Evolutionary conservation across 163 green algal genomes (phyloP).

Genomic region (Chlorella variabilis): DNA sequence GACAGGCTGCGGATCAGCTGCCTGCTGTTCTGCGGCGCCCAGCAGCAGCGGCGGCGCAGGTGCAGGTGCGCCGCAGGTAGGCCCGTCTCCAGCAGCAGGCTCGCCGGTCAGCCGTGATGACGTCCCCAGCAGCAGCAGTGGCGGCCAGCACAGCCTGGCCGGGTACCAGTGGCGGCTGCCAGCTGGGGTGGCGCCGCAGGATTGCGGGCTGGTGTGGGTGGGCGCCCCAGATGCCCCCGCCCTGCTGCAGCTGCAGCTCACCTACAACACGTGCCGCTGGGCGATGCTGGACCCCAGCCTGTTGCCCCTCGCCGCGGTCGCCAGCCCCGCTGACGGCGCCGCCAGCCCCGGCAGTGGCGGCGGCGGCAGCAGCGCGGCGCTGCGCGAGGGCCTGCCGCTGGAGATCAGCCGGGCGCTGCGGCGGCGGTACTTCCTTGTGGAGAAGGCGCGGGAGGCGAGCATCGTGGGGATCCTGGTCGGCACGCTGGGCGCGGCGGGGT

Average conservation of each 20-base stretch:
- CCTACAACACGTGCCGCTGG: constrained; percentile 48
- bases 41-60: too few species aligned
- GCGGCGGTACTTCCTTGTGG: constrained; percentile 88
- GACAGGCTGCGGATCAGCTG: background rate
- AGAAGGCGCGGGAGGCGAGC: constrained; percentile 83
- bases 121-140: background rate
- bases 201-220: constrained; percentile 72
- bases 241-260: constrained; percentile 73
- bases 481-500: constrained; percentile 85
- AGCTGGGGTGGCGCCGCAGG: constrained; percentile 13
- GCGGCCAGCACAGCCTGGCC: constrained; percentile 38
- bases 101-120: too few species aligned
- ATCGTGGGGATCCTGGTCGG: constrained; percentile 94
- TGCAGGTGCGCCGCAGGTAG: too few species aligned
- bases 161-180: constrained; percentile 68
- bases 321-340: background rate
- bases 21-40: background rate
- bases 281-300: constrained; percentile 18
- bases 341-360: background rate
- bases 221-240: constrained; percentile 57
- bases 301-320: background rate
- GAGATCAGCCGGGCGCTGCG: constrained; percentile 65
- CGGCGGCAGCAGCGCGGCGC: constrained; percentile 20
- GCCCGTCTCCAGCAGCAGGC: background rate
- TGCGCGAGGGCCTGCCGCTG: constrained; percentile 59